Conservation (phyloP, 441 rosid genomes). For the Geranium incanum region DNA sequence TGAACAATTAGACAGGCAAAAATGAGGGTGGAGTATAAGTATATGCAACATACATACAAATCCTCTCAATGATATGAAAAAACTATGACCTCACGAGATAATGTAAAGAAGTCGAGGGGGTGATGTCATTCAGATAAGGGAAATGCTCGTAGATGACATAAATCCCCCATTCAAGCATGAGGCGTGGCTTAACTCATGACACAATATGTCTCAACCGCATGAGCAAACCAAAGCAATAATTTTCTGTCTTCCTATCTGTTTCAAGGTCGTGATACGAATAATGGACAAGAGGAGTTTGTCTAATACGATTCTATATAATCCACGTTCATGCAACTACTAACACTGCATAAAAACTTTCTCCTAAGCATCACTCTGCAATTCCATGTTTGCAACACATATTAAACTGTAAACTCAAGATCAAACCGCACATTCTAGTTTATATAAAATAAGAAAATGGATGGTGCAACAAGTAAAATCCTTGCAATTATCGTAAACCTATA, state of each 20-base stretch:
- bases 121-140: slow-evolving; percentile 1
- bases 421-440: background rate
- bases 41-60: background rate
- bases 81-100: background rate
- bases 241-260: background rate
- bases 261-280: too few relatives aligned
- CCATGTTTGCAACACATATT: background rate
- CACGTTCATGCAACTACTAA: background rate
- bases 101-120: background rate
- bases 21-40: background rate
- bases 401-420: background rate
- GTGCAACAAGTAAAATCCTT: background rate
- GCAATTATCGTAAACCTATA: background rate
- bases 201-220: background rate
- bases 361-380: background rate
- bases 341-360: background rate
- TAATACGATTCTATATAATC: too few relatives aligned
- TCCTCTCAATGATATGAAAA: background rate
- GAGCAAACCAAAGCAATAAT: background rate
- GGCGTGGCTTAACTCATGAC: background rate
- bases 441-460: background rate
- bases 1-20: background rate
- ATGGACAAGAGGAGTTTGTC: too few relatives aligned
- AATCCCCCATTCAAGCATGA: background rate
- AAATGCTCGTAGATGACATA: background rate